Conservation (phyloP, 345 rosid genomes). For the Lepidium aucheri region DNA sequence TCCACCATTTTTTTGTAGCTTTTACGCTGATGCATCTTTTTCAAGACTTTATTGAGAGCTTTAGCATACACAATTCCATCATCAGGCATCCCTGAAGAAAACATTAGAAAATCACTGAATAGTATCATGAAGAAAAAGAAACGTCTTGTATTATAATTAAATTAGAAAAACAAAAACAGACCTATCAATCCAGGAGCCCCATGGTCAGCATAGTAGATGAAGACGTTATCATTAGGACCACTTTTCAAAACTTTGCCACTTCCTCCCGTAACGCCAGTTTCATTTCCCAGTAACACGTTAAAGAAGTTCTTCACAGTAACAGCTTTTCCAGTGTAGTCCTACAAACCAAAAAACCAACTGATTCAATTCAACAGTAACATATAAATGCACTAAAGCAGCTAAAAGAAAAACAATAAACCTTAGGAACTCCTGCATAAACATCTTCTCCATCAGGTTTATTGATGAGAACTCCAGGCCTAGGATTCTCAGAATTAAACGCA, state of each 20-base stretch:
- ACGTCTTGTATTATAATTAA: not conserved
- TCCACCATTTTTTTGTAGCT: constrained; percentile 43
- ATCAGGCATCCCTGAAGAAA: constrained; percentile 36
- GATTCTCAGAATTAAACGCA: constrained; percentile 36
- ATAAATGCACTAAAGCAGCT: not conserved
- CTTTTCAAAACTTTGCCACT: constrained; percentile 56
- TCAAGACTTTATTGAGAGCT: constrained; percentile 40
- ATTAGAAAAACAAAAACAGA: not conserved
- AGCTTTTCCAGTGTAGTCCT: constrained; percentile 48
- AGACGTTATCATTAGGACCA: constrained; percentile 46
- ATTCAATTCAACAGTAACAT: not conserved
- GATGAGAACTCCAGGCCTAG: constrained; percentile 56
- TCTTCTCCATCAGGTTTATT: constrained; percentile 50
- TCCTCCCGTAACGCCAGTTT: constrained; percentile 48
- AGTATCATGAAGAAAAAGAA: not conserved
- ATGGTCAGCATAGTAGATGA: constrained; percentile 59
- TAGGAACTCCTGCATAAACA: constrained; percentile 61
- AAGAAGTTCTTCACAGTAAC: constrained; percentile 38
- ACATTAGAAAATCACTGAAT: not conserved
- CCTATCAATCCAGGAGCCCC: constrained; percentile 46
- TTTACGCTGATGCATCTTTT: constrained; percentile 33
- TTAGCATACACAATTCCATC: constrained; percentile 21
- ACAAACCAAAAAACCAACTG: not conserved
- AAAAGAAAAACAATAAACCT: constrained; percentile 28
- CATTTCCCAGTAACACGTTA: constrained; percentile 48